Base-by-base conservation (phyloP, 1,284 basidiomycete species). In the Kwoniella shivajii region DNA sequence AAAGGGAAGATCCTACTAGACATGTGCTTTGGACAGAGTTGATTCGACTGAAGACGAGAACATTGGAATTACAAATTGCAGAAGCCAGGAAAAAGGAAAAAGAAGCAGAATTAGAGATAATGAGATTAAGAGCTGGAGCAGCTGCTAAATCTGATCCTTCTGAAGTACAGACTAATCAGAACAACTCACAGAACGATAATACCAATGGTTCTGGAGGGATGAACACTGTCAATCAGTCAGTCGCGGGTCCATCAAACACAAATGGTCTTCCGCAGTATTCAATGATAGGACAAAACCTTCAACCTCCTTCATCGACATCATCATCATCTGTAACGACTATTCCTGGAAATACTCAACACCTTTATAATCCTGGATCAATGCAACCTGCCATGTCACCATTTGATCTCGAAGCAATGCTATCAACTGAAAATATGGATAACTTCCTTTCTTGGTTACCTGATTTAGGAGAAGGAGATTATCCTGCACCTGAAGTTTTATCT, bases 41-140 rank as follows among this genome's bases (percentile, higher is more conserved):
- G 9, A 71, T 77, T 37, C 59, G 59, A 41, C 57, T 75, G 38
- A 71, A 74, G 53, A 72, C 68, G 10, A 61, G 60, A 38, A 53
- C 64, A n/a, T 55, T 78, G 24, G 75, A 78, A 61, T 60, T 75
- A 20, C 71, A 76, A 59, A 78, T 78, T 24, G 75, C 73, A 9
- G 66, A 75, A 48, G 73, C 75, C 24, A 65, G 67, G 41, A 56
- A 66, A 36, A 71, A 68, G 39, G 75, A 75, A 54, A 65, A 63
- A 33, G 71, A 75, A 44, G 75, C 75, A 2, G 74, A 76, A 48
- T 45, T 73, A 46, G 74, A 75, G 39, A 60, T 78, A 22, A 44
- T 59, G 30, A 65, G 64, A n/a, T 56, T 74, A 29, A 71, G 63
- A 51, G 44, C 45, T 44, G 55, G 53, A 6, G 56, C 47, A 16